Evolutionary conservation across 257 asterid genomes (phyloP), one percentile per base, ranked within the genome.

Genomic region (Prunella vulgaris): DNA sequence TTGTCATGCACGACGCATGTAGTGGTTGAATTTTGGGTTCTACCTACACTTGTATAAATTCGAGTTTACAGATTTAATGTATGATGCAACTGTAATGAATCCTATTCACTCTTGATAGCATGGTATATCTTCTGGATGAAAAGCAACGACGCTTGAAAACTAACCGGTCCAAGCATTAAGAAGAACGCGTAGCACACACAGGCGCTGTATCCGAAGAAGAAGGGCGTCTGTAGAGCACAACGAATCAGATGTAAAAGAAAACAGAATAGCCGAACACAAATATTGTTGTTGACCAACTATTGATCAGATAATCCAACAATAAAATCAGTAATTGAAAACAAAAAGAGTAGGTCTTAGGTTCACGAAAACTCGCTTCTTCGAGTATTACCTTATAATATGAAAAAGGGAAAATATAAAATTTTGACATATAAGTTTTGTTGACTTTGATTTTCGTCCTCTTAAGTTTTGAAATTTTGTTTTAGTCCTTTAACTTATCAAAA

Each of bases 151-250:
- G 88, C 84, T 37, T 62, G 82, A 66, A 89, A 85, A 75, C 98
- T 74, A 27, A 90, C 56, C 4, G 96, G 66, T 22, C 95, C 98
- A 0, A 92, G 91, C 83, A 86, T 67, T 40, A 92, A 78, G 94
- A 92, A 90, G 76, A 90, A 64, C 0, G 95, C 93, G 10, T 75
- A 86, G 81, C 96, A 92, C 76, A 90, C 32, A 81, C 88, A 87
- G 27, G 85, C 84, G 40, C 75, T 92, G 85, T 88, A 82, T 42
- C 92, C 93, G 27, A 90, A 84, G 77, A 84, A 92, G 87, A 80
- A 74, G 60, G 79, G 32, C 0, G 82, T 76, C 76, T 92, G 97
- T 66, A 88, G 76, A 73, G 80, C 20, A 5, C 97, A 52, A 70
- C 83, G 58, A 97, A 90, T 73, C 77, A 80, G 76, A 51, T 56